phyloP scores from a whole-genome alignment of 2,329 filamentous ascomycete species.

The Pochonia chlamydosporia region DNA sequence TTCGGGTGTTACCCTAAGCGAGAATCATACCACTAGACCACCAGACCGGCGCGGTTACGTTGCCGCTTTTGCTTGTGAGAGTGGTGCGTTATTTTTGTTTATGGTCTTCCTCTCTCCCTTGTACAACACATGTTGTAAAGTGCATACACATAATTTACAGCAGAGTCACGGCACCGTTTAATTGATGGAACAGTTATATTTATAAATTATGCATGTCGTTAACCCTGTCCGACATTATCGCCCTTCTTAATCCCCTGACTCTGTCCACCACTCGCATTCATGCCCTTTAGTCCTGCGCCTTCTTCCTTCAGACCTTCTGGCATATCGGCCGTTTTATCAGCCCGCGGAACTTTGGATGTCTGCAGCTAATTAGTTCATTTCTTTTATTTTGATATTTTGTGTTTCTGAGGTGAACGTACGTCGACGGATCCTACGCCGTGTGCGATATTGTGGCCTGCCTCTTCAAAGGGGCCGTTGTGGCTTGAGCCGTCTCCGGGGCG shows the following conservation, averaged over 20 bases:
- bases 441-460: conserved; percentile 33
- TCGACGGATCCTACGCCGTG: conserved; percentile 36
- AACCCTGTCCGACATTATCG: conserved; percentile 34
- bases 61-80: not conserved
- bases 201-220: not conserved
- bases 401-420: conserved; percentile 23
- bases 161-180: too few relatives aligned
- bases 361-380: conserved; percentile 10
- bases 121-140: too few relatives aligned
- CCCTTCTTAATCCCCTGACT: conserved; percentile 37
- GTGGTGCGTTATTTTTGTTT: not conserved
- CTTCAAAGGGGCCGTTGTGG: conserved; percentile 39
- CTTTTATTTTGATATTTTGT: not conserved
- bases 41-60: conserved; percentile 27
- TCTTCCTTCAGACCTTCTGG: conserved; percentile 38
- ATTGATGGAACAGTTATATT: not conserved
- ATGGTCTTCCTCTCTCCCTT: too few relatives aligned
- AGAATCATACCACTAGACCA: conserved; percentile 68
- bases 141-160: too few relatives aligned
- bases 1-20: conserved; percentile 53
- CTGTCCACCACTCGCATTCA: conserved; percentile 37
- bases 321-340: conserved; percentile 43
- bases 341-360: conserved; percentile 34
- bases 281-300: conserved; percentile 33
- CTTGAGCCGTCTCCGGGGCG: conserved; percentile 42